phyloP scores from a whole-genome alignment of 2,329 filamentous ascomycete genomes.

The Didymellaceae sp. region DNA sequence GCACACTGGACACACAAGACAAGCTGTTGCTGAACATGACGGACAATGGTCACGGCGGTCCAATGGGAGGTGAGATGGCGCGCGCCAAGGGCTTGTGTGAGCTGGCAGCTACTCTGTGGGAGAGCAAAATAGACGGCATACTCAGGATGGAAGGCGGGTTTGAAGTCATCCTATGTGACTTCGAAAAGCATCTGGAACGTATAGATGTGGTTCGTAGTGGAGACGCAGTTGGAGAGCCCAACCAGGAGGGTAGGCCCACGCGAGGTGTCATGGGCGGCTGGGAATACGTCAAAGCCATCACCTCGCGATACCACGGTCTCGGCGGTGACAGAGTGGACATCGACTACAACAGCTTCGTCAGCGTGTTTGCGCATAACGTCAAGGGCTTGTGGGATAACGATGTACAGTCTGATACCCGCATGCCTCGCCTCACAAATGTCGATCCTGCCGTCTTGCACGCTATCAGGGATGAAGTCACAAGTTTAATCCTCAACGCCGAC shows the following conservation, averaged over 20 bases:
- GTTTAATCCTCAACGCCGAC: constrained; percentile 48
- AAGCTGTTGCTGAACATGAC: constrained; percentile 59
- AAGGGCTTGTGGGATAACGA: constrained; percentile 47
- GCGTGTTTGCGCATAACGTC: constrained; percentile 51
- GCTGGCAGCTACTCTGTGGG: constrained; percentile 58
- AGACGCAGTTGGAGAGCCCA: background rate
- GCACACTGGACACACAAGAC: constrained; percentile 73
- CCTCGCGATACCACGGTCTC: constrained; percentile 54
- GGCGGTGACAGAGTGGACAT: constrained; percentile 52
- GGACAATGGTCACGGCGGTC: constrained; percentile 1
- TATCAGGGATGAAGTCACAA: constrained; percentile 54
- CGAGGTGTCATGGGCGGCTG: constrained; percentile 24
- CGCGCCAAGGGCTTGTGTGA: constrained; percentile 65
- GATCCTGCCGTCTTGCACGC: constrained; percentile 40
- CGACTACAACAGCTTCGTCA: constrained; percentile 59
- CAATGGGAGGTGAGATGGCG: constrained; percentile 55
- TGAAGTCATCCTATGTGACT: constrained; percentile 73
- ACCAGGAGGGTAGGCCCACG: background rate
- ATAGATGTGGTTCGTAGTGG: constrained; percentile 21
- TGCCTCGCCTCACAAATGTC: constrained; percentile 51
- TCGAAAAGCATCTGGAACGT: constrained; percentile 51
- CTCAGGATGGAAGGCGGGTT: constrained; percentile 74
- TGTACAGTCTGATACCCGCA: constrained; percentile 34
- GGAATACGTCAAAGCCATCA: constrained; percentile 51
- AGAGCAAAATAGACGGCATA: constrained; percentile 64